Base-by-base conservation (phyloP, 176 grass and related monocot genomes). In the Oryza glaberrima region DNA sequence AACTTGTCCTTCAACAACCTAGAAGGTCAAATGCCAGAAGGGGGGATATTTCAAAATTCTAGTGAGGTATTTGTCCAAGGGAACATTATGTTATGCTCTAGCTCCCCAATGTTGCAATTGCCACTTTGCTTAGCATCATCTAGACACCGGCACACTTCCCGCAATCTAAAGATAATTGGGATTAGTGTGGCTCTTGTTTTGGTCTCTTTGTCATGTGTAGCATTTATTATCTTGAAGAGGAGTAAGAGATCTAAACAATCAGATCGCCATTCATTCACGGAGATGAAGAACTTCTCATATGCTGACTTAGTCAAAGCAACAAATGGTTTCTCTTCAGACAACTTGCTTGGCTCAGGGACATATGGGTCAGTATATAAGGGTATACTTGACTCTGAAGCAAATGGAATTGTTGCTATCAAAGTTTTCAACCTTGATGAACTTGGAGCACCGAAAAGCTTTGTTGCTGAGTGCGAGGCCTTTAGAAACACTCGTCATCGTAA, bases 281-380 rank as follows among this genome's bases (percentile, higher is more conserved):
- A 70, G 17, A 71, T 70, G 52, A 69, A 63, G 51, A 80, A 47
- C 11, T 40, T 90, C 38, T 77, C 88, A 58, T 90, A 90, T 60
- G 23, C 34, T 30, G 88, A 85, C 5, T 13, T 82, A 69, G 30
- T 15, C 1, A 79, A 43, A 69, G 81, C 67, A 72, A 88, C 86
- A 38, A 72, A 67, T 58, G 81, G 73, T 32, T 88, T 88, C 66
- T 84, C 86, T 11, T 65, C 12, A 4, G 13, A 23, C 19, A 88
- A 88, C 35, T 76, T 86, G 11, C 20, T 86, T 58, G 82, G 82
- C 17, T 30, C 25, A 11, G 82, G 82, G 28, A 36, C n/a, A 9
- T 77, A 61, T 86, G 85, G 85, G 34, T 87, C 69, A 52, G 85
- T 87, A 11, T 87, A 78, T 7, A 87, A 72, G 25, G 84, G 76